These are phyloP conservation scores for Lasiodiplodia sp. DNA, from an alignment of 2,329 filamentous ascomycete genomes.

Conservation along the genomic window DNA sequence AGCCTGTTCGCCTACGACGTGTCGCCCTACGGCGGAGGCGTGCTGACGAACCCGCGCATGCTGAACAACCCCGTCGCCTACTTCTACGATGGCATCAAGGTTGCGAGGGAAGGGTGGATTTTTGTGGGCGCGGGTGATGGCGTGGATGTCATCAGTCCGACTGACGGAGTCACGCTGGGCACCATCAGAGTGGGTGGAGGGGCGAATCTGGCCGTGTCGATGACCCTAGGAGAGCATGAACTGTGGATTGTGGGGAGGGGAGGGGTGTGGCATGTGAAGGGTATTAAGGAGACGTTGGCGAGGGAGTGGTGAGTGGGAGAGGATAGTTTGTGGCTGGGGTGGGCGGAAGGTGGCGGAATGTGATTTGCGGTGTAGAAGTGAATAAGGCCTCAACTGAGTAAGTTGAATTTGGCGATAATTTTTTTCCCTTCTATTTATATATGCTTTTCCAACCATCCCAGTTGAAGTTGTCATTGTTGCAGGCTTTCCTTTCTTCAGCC, in stretches of 20 bases:
- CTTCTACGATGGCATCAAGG: conserved; percentile 32
- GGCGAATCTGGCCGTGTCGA: conserved; percentile 31
- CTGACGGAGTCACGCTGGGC: conserved; percentile 31
- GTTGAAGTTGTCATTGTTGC: too few species aligned
- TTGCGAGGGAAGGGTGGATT: conserved; percentile 30
- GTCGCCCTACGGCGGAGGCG: not conserved
- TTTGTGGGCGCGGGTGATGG: conserved; percentile 33
- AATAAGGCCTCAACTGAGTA: too few species aligned
- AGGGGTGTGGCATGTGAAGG: conserved; percentile 32
- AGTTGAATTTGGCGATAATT: too few species aligned
- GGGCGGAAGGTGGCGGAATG: not conserved
- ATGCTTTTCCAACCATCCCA: too few species aligned
- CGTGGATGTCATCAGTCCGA: conserved; percentile 33
- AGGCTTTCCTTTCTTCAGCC: too few species aligned
- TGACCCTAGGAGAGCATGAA: conserved; percentile 31
- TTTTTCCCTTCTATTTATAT: too few species aligned
- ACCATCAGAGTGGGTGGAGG: conserved; percentile 33
- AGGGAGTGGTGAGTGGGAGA: not conserved
- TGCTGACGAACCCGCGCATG: conserved; percentile 31
- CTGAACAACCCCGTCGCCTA: conserved; percentile 33
- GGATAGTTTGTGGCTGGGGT: not conserved
- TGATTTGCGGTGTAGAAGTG: not conserved
- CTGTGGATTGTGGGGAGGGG: conserved; percentile 32
- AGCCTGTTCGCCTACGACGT: conserved; percentile 32
- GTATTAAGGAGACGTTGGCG: conserved; percentile 24